These are phyloP conservation scores for Boehmeria nivea DNA, from an alignment of 306 rosid species.

Conservation along the genomic window DNA sequence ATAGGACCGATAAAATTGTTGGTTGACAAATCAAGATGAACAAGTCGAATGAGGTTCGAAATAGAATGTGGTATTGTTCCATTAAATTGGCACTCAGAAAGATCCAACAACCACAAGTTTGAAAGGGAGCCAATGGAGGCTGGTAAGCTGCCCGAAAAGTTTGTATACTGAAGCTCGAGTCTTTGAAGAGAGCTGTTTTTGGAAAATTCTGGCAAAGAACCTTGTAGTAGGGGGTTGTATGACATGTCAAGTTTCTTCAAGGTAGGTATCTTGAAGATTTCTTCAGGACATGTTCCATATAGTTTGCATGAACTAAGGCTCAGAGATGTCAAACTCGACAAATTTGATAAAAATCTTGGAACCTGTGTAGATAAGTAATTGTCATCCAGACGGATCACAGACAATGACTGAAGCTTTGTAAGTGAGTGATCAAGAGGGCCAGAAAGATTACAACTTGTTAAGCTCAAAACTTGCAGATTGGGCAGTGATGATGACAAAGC, in stretches of 20 bases:
- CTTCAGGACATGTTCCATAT: constrained; percentile 18
- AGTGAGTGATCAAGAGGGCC: constrained; percentile 16
- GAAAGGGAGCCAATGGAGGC: constrained; percentile 14
- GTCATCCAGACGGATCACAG: background rate
- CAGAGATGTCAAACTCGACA: constrained; percentile 21
- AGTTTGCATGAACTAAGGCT: background rate
- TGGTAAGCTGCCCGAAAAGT: constrained; percentile 20
- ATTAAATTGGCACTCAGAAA: constrained; percentile 4
- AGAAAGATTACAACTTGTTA: constrained; percentile 2
- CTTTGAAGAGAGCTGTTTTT: constrained; percentile 3
- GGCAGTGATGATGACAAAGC: constrained; percentile 13
- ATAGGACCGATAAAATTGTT: constrained; percentile 30
- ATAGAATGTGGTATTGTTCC: constrained; percentile 22
- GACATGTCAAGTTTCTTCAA: constrained; percentile 12
- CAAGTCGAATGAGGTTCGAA: constrained; percentile 14
- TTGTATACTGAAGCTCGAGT: background rate
- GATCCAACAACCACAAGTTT: constrained; percentile 17
- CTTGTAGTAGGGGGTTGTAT: background rate
- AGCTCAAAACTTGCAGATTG: constrained; percentile 18
- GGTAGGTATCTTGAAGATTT: constrained; percentile 24
- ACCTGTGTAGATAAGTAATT: constrained; percentile 11
- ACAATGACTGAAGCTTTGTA: constrained; percentile 13
- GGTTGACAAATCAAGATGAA: constrained; percentile 6
- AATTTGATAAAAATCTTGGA: constrained; percentile 18
- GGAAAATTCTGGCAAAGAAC: constrained; percentile 24